Evolutionary conservation across 176 grass and related monocot genomes (phyloP).

Genomic region (Ensete ventricosum): DNA sequence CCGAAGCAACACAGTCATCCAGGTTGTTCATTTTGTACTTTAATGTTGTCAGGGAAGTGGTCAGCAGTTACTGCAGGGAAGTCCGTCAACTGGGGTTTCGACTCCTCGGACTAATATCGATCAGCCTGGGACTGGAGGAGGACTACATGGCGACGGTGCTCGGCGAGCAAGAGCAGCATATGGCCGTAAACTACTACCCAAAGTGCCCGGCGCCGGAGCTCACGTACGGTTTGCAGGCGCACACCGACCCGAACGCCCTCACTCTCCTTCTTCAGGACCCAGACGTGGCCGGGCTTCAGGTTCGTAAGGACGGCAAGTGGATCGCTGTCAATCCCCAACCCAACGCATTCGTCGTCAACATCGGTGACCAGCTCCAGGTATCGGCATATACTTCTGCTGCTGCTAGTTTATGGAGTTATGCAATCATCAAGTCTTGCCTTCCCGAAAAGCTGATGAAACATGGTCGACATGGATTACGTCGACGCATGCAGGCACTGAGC

Average conservation of each 20-base stretch:
- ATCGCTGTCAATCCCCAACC: conserved; percentile 55
- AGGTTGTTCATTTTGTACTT: too few relatives aligned
- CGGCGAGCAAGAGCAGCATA: conserved; percentile 70
- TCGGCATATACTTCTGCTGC: background rate
- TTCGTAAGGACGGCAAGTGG: conserved; percentile 46
- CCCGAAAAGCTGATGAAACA: background rate
- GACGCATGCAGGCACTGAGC: conserved; percentile 42
- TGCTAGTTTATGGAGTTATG: background rate
- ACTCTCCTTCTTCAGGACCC: conserved; percentile 77
- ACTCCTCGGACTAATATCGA: conserved; percentile 61
- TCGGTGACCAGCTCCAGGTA: conserved; percentile 77
- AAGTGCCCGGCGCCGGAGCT: conserved; percentile 85
- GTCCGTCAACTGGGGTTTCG: conserved; percentile 45
- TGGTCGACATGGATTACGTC: background rate
- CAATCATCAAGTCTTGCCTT: background rate
- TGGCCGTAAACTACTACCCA: conserved; percentile 93
- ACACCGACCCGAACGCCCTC: conserved; percentile 86
- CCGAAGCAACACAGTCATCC: too few relatives aligned
- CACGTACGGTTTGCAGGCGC: conserved; percentile 66
- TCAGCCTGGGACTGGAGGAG: conserved; percentile 54
- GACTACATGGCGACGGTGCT: conserved; percentile 71
- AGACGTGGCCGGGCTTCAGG: conserved; percentile 64
- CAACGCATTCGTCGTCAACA: conserved; percentile 65
- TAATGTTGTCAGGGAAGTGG: conserved; percentile 32
- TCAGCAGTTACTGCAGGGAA: conserved; percentile 52